Conservation (phyloP, 192 early-diverging fungal species). For the Geranomyces variabilis region DNA sequence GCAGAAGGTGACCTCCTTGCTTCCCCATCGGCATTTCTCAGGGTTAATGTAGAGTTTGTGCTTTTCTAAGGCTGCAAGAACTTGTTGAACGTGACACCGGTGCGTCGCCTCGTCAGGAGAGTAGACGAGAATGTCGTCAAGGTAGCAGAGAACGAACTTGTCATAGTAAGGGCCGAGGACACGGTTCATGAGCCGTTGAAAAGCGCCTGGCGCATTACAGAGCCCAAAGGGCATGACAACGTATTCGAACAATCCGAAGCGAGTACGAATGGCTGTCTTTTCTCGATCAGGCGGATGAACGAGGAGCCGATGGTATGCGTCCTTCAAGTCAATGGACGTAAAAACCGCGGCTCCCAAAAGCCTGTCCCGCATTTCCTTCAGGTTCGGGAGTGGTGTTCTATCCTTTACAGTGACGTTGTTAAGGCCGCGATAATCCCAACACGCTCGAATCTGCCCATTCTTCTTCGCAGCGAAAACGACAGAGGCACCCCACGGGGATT, state of each 20-base stretch:
- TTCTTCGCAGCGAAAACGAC: conserved; percentile 49
- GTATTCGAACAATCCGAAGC: too few species aligned
- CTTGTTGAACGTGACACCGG: not conserved
- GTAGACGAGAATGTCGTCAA: conserved; percentile 57
- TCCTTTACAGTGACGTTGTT: conserved; percentile 29
- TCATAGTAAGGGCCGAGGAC: too few species aligned
- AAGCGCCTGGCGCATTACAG: too few species aligned
- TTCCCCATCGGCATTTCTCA: conserved; percentile 43
- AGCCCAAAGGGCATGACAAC: too few species aligned
- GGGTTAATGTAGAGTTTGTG: conserved; percentile 41
- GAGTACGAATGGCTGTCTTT: too few species aligned
- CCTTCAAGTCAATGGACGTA: too few species aligned
- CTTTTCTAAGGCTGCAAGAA: conserved; percentile 34
- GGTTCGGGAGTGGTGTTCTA: not conserved
- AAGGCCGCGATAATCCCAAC: too few species aligned
- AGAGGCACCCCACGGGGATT: conserved; percentile 18
- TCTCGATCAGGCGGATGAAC: too few species aligned
- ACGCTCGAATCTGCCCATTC: conserved; percentile 45
- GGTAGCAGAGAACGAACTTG: too few species aligned
- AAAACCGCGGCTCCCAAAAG: not conserved
- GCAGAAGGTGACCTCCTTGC: conserved; percentile 34
- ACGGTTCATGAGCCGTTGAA: too few species aligned
- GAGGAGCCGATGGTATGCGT: too few species aligned
- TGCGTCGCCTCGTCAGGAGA: conserved; percentile 8
- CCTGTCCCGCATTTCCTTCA: conserved; percentile 1